A percentile compares a stretch with the other conserved stretches of the same genome.
Evolutionary conservation across 2,329 filamentous ascomycete genomes (phyloP).

Genomic region (Pyrenophora graminea): DNA sequence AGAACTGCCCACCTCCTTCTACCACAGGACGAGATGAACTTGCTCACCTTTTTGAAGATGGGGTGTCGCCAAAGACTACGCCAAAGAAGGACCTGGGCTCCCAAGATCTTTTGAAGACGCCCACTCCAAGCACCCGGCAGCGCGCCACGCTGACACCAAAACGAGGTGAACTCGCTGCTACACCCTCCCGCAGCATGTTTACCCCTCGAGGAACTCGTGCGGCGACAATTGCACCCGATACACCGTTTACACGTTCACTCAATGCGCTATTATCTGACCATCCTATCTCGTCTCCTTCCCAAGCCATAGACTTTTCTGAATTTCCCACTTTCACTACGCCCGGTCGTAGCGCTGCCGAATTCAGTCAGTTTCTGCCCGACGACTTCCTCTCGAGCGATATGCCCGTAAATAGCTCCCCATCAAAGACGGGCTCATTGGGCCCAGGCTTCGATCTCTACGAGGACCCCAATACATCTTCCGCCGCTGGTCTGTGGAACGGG

Average conservation of each 20-base stretch:
- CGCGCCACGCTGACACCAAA: slow-evolving; percentile 44
- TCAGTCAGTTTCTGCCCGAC: slow-evolving; percentile 36
- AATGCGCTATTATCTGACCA: slow-evolving; percentile 60
- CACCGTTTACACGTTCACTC: slow-evolving; percentile 66
- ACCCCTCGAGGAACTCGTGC: slow-evolving; percentile 44
- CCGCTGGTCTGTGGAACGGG: slow-evolving; percentile 40
- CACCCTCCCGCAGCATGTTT: slow-evolving; percentile 44
- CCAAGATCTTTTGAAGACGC: slow-evolving; percentile 52
- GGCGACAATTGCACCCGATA: slow-evolving; percentile 45
- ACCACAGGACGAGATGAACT: slow-evolving; percentile 56
- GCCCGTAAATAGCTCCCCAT: slow-evolving; percentile 43
- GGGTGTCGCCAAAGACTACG: slow-evolving; percentile 60
- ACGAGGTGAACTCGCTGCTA: slow-evolving; percentile 22
- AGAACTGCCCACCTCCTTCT: slow-evolving; percentile 56
- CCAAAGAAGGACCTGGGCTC: slow-evolving; percentile 64
- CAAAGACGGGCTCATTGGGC: slow-evolving; percentile 24
- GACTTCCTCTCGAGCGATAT: slow-evolving; percentile 46
- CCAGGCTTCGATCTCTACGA: slow-evolving; percentile 45
- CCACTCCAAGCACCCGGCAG: slow-evolving; percentile 47
- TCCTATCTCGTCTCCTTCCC: slow-evolving; percentile 37
- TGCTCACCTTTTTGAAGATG: slow-evolving; percentile 68
- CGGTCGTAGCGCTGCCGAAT: slow-evolving; percentile 28
- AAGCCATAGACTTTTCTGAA: slow-evolving; percentile 42
- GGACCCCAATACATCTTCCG: slow-evolving; percentile 43
- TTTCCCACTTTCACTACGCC: slow-evolving; percentile 40